Conservation (phyloP, 352 stramenopile species). For the Phytophthora agathidicida region DNA sequence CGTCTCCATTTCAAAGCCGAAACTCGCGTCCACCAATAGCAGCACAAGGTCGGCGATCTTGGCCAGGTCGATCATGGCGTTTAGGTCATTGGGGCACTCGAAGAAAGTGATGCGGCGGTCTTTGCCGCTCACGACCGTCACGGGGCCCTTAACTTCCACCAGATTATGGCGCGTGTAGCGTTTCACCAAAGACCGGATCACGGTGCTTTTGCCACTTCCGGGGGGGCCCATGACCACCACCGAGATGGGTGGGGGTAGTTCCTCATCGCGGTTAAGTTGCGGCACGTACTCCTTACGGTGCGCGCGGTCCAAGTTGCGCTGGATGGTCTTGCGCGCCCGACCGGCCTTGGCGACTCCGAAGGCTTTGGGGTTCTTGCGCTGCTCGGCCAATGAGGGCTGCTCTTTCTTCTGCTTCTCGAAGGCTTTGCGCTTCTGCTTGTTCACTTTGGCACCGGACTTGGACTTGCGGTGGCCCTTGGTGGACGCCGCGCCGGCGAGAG, state of each 20-base stretch:
- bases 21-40: slow-evolving; percentile 99
- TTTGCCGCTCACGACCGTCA: slow-evolving; percentile 99
- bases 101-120: slow-evolving; percentile 98
- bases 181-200: slow-evolving; percentile 99
- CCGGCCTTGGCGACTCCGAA: slow-evolving; percentile 97
- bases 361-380: slow-evolving; percentile 96
- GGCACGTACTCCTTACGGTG: slow-evolving; percentile 98
- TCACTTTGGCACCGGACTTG: slow-evolving; percentile 91
- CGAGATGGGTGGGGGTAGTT: slow-evolving; percentile 92
- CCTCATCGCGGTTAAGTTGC: slow-evolving; percentile 81
- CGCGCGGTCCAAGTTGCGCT: slow-evolving; percentile 97
- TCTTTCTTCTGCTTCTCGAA: slow-evolving; percentile 87
- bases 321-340: slow-evolving; percentile 95
- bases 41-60: slow-evolving; percentile 99
- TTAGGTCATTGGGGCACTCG: slow-evolving; percentile 97
- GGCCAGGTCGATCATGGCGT: slow-evolving; percentile 95
- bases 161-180: slow-evolving; percentile 99
- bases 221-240: slow-evolving; percentile 98
- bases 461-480: slow-evolving; percentile 84
- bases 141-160: slow-evolving; percentile 96
- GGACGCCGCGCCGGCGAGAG: slow-evolving; percentile 34
- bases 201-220: slow-evolving; percentile 97
- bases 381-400: slow-evolving; percentile 83
- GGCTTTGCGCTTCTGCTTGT: slow-evolving; percentile 95
- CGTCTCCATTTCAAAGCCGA: slow-evolving; percentile 99